phyloP scores from a whole-genome alignment of 192 early-diverging fungal genomes.

The Coemansia sp. region DNA sequence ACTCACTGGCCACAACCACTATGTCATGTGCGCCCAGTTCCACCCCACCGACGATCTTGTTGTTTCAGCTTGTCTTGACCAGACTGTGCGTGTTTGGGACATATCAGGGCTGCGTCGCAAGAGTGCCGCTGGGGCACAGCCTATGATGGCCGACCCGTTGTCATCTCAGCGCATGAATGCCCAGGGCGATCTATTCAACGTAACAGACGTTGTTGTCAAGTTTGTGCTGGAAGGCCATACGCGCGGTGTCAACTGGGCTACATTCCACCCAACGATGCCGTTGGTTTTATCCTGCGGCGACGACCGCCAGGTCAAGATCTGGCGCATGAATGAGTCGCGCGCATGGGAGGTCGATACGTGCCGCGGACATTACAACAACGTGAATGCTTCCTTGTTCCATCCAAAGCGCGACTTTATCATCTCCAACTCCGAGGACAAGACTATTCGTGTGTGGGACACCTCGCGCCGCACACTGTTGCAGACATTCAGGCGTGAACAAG shows the following conservation, averaged over 20 bases:
- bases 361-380: slow-evolving; percentile 98
- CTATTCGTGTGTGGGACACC: slow-evolving; percentile 98
- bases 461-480: slow-evolving; percentile 89
- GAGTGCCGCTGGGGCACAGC: slow-evolving; percentile 51
- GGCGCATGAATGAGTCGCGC: slow-evolving; percentile 97
- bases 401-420: slow-evolving; percentile 94
- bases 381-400: slow-evolving; percentile 92
- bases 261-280: slow-evolving; percentile 95
- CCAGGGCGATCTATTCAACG: slow-evolving; percentile 95
- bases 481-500: slow-evolving; percentile 96
- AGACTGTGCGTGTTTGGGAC: slow-evolving; percentile 99
- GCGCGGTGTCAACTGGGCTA: slow-evolving; percentile 96
- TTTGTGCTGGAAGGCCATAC: slow-evolving; percentile 98
- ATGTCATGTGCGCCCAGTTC: slow-evolving; percentile 98
- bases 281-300: slow-evolving; percentile 96
- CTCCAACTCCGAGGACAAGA: slow-evolving; percentile 94
- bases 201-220: slow-evolving; percentile 94
- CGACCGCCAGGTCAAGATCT: slow-evolving; percentile 97
- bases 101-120: slow-evolving; percentile 78
- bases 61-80: slow-evolving; percentile 93
- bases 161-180: slow-evolving; percentile 53
- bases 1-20: slow-evolving; percentile 97
- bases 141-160: slow-evolving; percentile 40
- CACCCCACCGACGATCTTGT: slow-evolving; percentile 97
- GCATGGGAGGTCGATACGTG: slow-evolving; percentile 99